These are phyloP conservation scores for Nothophaeocryptopus gaeumannii DNA, from an alignment of 2,329 filamentous ascomycete species.

Conservation along the genomic window DNA sequence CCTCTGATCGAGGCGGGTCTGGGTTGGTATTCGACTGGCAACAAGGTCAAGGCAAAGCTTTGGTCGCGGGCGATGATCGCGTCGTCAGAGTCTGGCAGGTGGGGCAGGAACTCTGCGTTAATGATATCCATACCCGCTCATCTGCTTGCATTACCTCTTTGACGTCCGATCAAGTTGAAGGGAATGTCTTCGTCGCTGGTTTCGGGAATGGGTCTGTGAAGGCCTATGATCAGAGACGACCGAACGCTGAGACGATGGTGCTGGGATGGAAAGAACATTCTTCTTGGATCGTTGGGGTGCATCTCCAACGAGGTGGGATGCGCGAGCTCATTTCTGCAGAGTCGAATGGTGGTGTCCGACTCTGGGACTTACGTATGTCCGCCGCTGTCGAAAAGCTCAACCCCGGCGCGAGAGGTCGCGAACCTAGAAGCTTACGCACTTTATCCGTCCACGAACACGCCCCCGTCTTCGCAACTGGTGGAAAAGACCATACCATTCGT, in stretches of 20 bases:
- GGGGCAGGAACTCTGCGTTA: conserved; percentile 84
- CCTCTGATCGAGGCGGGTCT: conserved; percentile 81
- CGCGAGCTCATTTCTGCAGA: conserved; percentile 87
- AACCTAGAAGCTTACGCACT: conserved; percentile 56
- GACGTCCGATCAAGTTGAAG: conserved; percentile 96
- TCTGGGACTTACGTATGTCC: conserved; percentile 87
- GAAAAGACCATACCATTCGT: conserved; percentile 82
- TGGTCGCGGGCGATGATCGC: conserved; percentile 95
- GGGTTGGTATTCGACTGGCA: conserved; percentile 99
- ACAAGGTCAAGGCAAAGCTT: conserved; percentile 87
- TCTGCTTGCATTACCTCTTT: conserved; percentile 93
- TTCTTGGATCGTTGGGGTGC: conserved; percentile 93
- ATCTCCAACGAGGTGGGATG: conserved; percentile 93
- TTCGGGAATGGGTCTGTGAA: conserved; percentile 94
- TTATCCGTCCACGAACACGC: conserved; percentile 93
- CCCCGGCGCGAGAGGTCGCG: conserved; percentile 48
- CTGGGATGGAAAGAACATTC: conserved; percentile 95
- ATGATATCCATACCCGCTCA: conserved; percentile 89
- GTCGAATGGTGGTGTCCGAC: conserved; percentile 85
- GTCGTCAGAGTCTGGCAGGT: conserved; percentile 97
- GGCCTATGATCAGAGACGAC: conserved; percentile 87
- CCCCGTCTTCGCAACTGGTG: conserved; percentile 92
- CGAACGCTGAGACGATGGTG: conserved; percentile 86
- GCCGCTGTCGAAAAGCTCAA: conserved; percentile 34
- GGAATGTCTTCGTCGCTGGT: conserved; percentile 91